phyloP scores from a whole-genome alignment of 768 basidiomycete species.

The Hysterangium stoloniferum region DNA sequence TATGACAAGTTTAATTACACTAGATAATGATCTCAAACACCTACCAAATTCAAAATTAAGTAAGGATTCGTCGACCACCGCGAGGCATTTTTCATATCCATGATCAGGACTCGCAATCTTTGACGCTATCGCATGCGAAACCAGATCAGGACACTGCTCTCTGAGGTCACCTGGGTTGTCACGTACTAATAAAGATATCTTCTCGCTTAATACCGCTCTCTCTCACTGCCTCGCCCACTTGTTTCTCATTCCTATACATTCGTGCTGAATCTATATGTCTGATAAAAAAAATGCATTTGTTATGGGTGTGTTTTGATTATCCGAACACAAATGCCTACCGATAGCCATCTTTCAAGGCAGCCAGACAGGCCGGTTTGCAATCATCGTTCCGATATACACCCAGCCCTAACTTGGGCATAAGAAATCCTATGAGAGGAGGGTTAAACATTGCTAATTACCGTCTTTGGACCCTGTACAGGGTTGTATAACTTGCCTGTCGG shows the following conservation, averaged over 20 bases:
- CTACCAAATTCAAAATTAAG: conserved; percentile 50
- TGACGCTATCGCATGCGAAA: conserved; percentile 38
- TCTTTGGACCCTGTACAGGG: too few species aligned
- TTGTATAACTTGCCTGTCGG: too few species aligned
- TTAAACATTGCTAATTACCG: too few species aligned
- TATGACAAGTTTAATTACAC: neutral
- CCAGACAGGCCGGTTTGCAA: conserved; percentile 44
- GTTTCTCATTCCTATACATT: conserved; percentile 38
- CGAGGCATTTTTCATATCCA: conserved; percentile 53
- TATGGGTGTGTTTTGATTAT: neutral
- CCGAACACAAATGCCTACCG: conserved; percentile 26
- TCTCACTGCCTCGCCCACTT: conserved; percentile 18
- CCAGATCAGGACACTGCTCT: neutral
- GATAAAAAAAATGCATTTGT: neutral
- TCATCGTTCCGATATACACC: conserved; percentile 59
- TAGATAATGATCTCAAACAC: conserved; percentile 21
- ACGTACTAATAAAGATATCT: conserved; percentile 67
- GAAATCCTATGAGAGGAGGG: too few species aligned
- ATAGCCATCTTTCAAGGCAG: conserved; percentile 63
- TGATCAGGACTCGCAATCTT: conserved; percentile 53
- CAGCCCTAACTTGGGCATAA: conserved; percentile 61
- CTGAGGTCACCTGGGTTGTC: neutral
- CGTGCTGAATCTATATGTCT: conserved; percentile 75
- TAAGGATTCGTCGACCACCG: conserved; percentile 55
- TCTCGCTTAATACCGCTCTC: conserved; percentile 45